These are phyloP conservation scores for Candida tetrigidarum DNA, from an alignment of 1,139 yeast genomes.

Conservation along the genomic window DNA sequence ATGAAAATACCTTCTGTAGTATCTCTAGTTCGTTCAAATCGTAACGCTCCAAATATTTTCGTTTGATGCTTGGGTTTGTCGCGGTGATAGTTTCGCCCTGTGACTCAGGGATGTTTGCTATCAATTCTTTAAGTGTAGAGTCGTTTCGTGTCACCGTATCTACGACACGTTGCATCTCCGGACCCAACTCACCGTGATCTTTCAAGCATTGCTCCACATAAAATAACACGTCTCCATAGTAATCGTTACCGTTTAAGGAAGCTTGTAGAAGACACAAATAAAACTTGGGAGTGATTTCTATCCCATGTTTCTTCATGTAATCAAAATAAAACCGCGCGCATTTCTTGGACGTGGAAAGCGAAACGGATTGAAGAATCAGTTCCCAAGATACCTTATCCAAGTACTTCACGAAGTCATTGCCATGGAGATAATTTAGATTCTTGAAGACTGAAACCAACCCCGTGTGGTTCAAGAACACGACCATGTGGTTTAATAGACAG, in stretches of 20 bases:
- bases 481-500: conserved; percentile 42
- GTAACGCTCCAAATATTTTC: conserved; percentile 9
- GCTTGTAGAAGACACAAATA: conserved; percentile 32
- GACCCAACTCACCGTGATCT: conserved; percentile 13
- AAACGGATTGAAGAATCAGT: conserved; percentile 33
- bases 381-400: conserved; percentile 35
- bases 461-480: conserved; percentile 39
- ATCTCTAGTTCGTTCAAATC: conserved; percentile 33
- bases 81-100: not conserved
- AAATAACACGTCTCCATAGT: conserved; percentile 23
- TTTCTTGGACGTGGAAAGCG: conserved; percentile 33
- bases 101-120: not conserved
- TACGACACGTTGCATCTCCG: not conserved
- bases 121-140: not conserved
- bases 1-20: conserved; percentile 23
- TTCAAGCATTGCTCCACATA: conserved; percentile 21
- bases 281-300: conserved; percentile 19
- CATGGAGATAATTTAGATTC: conserved; percentile 21
- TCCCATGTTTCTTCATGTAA: conserved; percentile 20
- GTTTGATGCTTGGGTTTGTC: not conserved
- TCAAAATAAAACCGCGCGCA: conserved; percentile 30
- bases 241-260: conserved; percentile 28
- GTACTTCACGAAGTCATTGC: conserved; percentile 20
- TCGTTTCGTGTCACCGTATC: not conserved
- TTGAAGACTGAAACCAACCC: conserved; percentile 31